Percentiles rank a stretch among this genome's conserved stretches.
These are phyloP conservation scores for Podosphaera aphanis DNA, from an alignment of 2,329 filamentous ascomycete genomes.

Conservation along the genomic window DNA sequence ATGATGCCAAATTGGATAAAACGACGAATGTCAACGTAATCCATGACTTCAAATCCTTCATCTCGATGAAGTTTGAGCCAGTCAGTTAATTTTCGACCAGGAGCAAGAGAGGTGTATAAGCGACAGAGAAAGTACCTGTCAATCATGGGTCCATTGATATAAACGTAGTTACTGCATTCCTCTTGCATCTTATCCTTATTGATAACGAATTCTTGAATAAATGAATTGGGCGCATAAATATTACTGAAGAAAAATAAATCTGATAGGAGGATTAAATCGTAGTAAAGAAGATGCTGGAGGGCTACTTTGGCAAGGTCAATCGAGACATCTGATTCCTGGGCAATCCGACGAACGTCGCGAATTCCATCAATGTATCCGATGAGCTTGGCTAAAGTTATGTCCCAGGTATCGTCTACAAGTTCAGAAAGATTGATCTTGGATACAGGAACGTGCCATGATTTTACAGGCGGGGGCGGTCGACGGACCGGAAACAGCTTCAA, in stretches of 20 bases:
- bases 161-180: constrained; percentile 69
- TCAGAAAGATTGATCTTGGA: constrained; percentile 40
- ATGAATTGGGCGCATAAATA: constrained; percentile 64
- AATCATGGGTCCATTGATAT: constrained; percentile 16
- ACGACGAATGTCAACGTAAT: constrained; percentile 64
- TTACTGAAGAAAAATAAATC: constrained; percentile 90
- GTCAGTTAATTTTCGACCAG: constrained; percentile 63
- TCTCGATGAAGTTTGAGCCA: constrained; percentile 62
- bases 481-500: constrained; percentile 85
- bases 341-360: constrained; percentile 69
- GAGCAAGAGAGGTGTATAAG: constrained; percentile 65
- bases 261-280: constrained; percentile 70
- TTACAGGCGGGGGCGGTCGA: constrained; percentile 50
- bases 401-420: constrained; percentile 45
- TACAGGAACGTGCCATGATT: constrained; percentile 78
- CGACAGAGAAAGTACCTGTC: constrained; percentile 47
- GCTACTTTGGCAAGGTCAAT: constrained; percentile 68
- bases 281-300: constrained; percentile 75
- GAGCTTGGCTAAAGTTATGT: constrained; percentile 56
- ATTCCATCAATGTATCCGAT: constrained; percentile 77
- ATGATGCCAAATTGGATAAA: constrained; percentile 92
- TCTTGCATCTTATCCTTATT: constrained; percentile 55
- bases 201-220: constrained; percentile 56
- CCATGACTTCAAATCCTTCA: constrained; percentile 38
- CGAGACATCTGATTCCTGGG: constrained; percentile 64